Conservation (phyloP, 192 early-diverging fungal species). For the Backusella circina region DNA sequence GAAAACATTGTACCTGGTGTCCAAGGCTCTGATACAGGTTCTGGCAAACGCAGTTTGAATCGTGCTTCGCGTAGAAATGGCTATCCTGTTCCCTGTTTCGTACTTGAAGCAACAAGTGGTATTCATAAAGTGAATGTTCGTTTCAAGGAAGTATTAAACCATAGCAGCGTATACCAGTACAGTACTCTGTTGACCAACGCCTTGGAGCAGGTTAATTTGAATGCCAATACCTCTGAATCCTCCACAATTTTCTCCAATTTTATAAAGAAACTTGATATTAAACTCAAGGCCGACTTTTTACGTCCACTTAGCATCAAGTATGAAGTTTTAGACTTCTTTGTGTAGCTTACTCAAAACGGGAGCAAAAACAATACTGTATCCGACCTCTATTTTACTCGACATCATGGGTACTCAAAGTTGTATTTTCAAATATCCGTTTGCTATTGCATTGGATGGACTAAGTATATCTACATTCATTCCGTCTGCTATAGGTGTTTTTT, state of each 20-base stretch:
- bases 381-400: neutral
- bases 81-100: neutral
- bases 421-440: conserved; percentile 45
- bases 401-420: neutral
- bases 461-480: conserved; percentile 60
- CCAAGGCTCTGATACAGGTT: conserved; percentile 39
- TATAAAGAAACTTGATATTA: conserved; percentile 45
- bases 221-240: conserved; percentile 42
- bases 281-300: conserved; percentile 62
- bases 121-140: conserved; percentile 7
- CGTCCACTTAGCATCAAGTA: conserved; percentile 60
- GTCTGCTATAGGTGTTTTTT: conserved; percentile 48
- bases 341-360: conserved; percentile 41
- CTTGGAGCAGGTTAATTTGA: conserved; percentile 39
- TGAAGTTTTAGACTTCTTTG: conserved; percentile 47
- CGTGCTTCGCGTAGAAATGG: conserved; percentile 12
- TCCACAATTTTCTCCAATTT: conserved; percentile 59
- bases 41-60: conserved; percentile 26
- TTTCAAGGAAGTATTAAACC: conserved; percentile 2
- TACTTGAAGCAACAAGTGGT: conserved; percentile 10
- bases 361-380: conserved; percentile 8
- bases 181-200: conserved; percentile 36
- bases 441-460: conserved; percentile 58
- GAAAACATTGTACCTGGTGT: conserved; percentile 38
- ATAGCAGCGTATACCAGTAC: neutral